Conservation (phyloP, 1,284 basidiomycete species). For the Trichosporon sp. region DNA sequence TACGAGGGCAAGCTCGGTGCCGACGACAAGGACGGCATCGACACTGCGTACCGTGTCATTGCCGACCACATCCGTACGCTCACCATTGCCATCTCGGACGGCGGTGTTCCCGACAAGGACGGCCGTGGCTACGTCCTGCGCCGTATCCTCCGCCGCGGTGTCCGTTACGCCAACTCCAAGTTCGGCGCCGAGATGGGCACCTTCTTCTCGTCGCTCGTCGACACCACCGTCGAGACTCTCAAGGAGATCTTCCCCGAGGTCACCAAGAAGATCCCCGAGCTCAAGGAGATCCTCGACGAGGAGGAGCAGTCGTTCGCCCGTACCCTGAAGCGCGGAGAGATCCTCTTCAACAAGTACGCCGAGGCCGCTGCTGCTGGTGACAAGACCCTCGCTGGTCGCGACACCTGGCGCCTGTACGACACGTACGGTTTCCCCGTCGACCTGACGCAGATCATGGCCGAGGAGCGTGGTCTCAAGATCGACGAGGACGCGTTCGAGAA, state of each 20-base stretch:
- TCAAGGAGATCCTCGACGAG: conserved; percentile 94
- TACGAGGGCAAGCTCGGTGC: conserved; percentile 87
- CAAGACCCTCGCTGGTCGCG: conserved; percentile 75
- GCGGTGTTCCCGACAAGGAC: conserved; percentile 92
- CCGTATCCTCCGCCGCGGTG: conserved; percentile 85
- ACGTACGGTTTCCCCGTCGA: conserved; percentile 99
- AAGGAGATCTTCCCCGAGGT: conserved; percentile 91
- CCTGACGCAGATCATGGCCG: conserved; percentile 94
- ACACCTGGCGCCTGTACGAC: conserved; percentile 97
- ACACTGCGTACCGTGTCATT: conserved; percentile 95
- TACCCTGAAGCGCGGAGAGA: conserved; percentile 94
- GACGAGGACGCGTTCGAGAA: conserved; percentile 86
- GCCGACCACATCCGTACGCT: conserved; percentile 95
- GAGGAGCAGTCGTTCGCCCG: conserved; percentile 96
- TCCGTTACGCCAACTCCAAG: conserved; percentile 92
- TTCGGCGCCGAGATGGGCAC: conserved; percentile 87
- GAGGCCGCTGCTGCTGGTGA: conserved; percentile 62
- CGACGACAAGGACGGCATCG: conserved; percentile 90
- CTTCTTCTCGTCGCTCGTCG: conserved; percentile 91
- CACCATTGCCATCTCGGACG: conserved; percentile 92
- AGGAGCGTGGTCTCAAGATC: conserved; percentile 79
- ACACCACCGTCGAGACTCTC: conserved; percentile 84
- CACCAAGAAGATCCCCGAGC: conserved; percentile 71
- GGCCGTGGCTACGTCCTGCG: conserved; percentile 94
- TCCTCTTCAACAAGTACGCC: conserved; percentile 89